Conservation (phyloP, 164 flowering plant species). For the Tetracentron sinense region DNA sequence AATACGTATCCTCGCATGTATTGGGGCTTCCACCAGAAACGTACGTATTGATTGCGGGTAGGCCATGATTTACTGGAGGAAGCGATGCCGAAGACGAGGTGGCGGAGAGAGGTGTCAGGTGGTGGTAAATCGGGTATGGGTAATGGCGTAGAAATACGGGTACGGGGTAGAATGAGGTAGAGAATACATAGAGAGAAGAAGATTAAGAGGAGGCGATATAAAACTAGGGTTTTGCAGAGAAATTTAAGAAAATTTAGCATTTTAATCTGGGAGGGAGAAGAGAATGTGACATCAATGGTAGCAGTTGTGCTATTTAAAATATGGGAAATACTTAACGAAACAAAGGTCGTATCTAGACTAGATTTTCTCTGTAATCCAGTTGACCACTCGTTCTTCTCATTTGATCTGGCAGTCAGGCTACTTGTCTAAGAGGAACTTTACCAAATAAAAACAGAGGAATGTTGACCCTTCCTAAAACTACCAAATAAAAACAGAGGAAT, state of each 20-base stretch:
- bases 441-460: too few species aligned
- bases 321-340: too few species aligned
- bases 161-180: conserved; percentile 19
- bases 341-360: too few species aligned
- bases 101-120: conserved; percentile 38
- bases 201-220: conserved; percentile 29
- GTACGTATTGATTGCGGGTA: conserved; percentile 37
- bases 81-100: conserved; percentile 71
- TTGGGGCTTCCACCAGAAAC: conserved; percentile 56
- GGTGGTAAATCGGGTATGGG: conserved; percentile 6
- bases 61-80: conserved; percentile 49
- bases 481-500: too few species aligned
- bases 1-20: conserved; percentile 53
- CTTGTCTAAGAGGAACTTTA: too few species aligned
- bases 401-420: too few species aligned
- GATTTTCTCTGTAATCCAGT: too few species aligned
- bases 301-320: too few species aligned
- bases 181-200: conserved; percentile 24
- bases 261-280: background rate
- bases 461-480: too few species aligned
- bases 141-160: conserved; percentile 20
- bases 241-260: background rate
- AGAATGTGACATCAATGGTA: too few species aligned
- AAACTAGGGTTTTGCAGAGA: conserved; percentile 7
- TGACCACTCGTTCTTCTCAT: too few species aligned